Evolutionary conservation across 1,284 basidiomycete species (phyloP).

Genomic region (Cryptococcus sp.): DNA sequence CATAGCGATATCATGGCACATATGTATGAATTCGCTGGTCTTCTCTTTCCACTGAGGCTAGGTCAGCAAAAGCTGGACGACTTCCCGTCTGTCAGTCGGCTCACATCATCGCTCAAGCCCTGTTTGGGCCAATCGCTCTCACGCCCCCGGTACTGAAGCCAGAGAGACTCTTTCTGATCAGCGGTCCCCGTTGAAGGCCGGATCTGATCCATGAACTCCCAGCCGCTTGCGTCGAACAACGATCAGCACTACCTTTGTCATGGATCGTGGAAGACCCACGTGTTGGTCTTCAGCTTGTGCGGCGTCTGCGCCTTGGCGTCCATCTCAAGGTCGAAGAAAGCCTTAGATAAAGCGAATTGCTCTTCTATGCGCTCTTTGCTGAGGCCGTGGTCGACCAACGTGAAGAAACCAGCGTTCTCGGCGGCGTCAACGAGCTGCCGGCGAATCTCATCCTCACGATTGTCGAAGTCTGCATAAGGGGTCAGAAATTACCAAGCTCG

Average conservation of each 20-base stretch:
- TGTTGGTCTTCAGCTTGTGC: constrained; percentile 19
- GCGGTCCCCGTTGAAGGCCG: constrained; percentile 12
- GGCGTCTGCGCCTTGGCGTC: constrained; percentile 18
- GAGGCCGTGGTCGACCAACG: constrained; percentile 20
- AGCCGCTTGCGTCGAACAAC: constrained; percentile 3
- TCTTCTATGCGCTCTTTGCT: constrained; percentile 10
- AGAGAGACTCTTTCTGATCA: neutral
- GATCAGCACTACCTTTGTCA: no score
- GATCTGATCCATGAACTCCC: constrained; percentile 23
- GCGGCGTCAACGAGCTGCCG: constrained; percentile 19
- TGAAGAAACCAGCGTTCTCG: constrained; percentile 22
- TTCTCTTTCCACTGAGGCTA: no score
- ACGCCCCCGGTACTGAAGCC: no score
- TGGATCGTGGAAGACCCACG: neutral
- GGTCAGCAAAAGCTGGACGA: no score
- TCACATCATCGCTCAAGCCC: no score
- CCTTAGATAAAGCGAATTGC: constrained; percentile 12
- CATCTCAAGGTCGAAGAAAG: constrained; percentile 17
- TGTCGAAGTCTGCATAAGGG: constrained; percentile 12
- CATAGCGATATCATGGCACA: constrained; percentile 5
- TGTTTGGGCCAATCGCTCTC: no score
- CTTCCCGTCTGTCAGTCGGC: no score
- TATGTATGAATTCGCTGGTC: no score
- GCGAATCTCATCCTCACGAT: constrained; percentile 15
- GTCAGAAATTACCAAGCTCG: no score